Percentiles rank a stretch among this genome's conserved stretches.
phyloP scores from a whole-genome alignment of 805 yeast species.

The Yamadazyma philogaea region DNA sequence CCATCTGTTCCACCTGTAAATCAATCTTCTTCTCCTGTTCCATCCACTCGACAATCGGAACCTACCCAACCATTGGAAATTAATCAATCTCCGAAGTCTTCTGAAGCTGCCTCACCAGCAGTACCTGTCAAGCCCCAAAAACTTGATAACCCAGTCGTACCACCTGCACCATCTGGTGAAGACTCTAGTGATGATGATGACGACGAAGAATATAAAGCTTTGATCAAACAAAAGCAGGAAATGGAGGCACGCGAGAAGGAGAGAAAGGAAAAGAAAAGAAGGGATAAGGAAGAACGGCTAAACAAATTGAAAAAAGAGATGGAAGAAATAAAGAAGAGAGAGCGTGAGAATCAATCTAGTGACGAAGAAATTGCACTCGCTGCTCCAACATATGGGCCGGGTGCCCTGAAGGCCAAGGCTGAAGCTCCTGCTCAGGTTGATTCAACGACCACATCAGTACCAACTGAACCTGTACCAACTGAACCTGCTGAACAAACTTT shows the following conservation, averaged over 20 bases:
- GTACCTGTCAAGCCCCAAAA: constrained; percentile 3
- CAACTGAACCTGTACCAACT: constrained; percentile 3
- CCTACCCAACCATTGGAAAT: too few relatives aligned
- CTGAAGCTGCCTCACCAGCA: background rate
- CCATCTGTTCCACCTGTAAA: background rate
- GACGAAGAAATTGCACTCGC: constrained; percentile 13
- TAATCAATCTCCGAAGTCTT: too few relatives aligned
- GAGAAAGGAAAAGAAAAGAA: constrained; percentile 49
- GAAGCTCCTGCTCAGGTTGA: background rate
- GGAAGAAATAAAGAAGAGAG: constrained; percentile 46
- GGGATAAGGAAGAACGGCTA: constrained; percentile 57
- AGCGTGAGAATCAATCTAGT: constrained; percentile 22
- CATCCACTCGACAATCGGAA: too few relatives aligned
- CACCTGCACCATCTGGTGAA: constrained; percentile 6
- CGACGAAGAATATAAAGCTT: constrained; percentile 49
- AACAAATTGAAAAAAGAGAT: constrained; percentile 59
- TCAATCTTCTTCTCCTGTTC: too few relatives aligned
- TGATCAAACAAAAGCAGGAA: constrained; percentile 41
- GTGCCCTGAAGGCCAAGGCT: constrained; percentile 4
- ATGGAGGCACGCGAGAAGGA: constrained; percentile 43
- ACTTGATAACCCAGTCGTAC: constrained; percentile 10
- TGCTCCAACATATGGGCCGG: constrained; percentile 21
- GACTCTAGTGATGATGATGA: constrained; percentile 31
- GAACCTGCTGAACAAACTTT: background rate
- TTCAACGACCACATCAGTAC: background rate